Base-by-base conservation (phyloP, 2,329 filamentous ascomycete genomes). In the Colletotrichum spinosum region DNA sequence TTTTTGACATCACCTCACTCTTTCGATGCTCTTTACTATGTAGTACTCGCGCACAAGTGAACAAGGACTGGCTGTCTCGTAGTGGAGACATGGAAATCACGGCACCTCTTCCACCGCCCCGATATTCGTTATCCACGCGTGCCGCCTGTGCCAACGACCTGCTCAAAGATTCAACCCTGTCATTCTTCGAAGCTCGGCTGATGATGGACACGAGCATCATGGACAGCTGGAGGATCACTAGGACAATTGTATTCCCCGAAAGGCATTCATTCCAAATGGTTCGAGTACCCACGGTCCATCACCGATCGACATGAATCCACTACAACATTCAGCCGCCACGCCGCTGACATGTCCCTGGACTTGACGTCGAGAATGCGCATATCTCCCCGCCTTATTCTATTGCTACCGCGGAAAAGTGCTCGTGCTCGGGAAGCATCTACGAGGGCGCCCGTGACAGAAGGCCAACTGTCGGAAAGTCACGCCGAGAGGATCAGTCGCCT, bases 1-100 rank as follows among this genome's bases (percentile, higher is more conserved):
- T 25, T 62, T 52, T 46, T 38, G 13, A 65, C 58, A 4, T 62
- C 62, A 65, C 42, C 42, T 62, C 52, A 61, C 52, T 50, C 2
- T 42, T 11, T 39, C 7, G 3, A 5, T 48, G 8, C 2, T 48
- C 5, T 34, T 42, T 41, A n/a, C n/a, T n/a, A n/a, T n/a, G n/a
- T n/a, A 4, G 33, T 7, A 10, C 0, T 46, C 33, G 25, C 25
- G 25, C 25, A 25, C 25, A 25, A 25, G 25, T 25, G 25, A 25
- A 25, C 4, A 25, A 25, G 25, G 25, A 25, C 25, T 25, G 25
- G 25, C 25, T 25, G 25, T 25, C 25, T 25, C 25, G 25, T 4
- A 25, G 5, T 25, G 4, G 25, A 25, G 25, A 25, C 25, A 25
- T 25, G 25, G 25, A 25, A 25, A 5, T 25, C 25, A 25, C 25